These are phyloP conservation scores for Cryptococcus wingfieldii DNA, from an alignment of 1,284 basidiomycete genomes.

Conservation along the genomic window DNA sequence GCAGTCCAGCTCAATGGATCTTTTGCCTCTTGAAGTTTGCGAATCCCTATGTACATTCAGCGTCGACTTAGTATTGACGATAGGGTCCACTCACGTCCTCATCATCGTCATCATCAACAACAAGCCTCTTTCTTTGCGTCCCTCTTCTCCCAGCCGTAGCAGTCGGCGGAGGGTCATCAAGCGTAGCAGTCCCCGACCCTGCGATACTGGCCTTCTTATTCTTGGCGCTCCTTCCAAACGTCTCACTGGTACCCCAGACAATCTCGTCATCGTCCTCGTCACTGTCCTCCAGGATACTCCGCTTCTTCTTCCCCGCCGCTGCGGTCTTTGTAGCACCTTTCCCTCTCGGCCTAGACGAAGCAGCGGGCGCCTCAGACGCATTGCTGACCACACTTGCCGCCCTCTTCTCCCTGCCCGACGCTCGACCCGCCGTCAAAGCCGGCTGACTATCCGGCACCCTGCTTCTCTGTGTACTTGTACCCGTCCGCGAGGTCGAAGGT, in stretches of 20 bases:
- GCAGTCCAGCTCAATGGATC: background rate
- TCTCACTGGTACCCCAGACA: conserved; percentile 10
- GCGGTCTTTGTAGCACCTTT: conserved; percentile 1
- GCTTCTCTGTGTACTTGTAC: conserved; percentile 1
- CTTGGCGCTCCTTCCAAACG: background rate
- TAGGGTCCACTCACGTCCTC: conserved; percentile 9
- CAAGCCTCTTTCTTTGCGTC: conserved; percentile 15
- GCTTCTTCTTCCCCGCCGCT: conserved; percentile 9
- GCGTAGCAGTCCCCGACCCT: conserved; percentile 8
- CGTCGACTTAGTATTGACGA: background rate
- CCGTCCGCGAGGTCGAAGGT: conserved; percentile 3
- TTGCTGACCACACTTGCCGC: conserved; percentile 29
- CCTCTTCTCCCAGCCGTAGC: conserved; percentile 1
- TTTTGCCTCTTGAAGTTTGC: background rate
- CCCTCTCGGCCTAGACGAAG: background rate
- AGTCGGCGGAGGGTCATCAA: conserved; percentile 4
- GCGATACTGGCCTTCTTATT: background rate
- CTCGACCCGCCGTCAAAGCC: conserved; percentile 1
- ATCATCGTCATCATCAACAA: conserved; percentile 22
- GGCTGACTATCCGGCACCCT: conserved; percentile 4
- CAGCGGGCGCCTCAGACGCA: conserved; percentile 20
- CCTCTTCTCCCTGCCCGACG: conserved; percentile 16
- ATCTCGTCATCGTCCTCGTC: conserved; percentile 28
- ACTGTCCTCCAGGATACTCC: conserved; percentile 24
- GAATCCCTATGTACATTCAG: background rate